phyloP scores from a whole-genome alignment of 2,329 filamentous ascomycete genomes.

The Bimuria novae-zelandiae region DNA sequence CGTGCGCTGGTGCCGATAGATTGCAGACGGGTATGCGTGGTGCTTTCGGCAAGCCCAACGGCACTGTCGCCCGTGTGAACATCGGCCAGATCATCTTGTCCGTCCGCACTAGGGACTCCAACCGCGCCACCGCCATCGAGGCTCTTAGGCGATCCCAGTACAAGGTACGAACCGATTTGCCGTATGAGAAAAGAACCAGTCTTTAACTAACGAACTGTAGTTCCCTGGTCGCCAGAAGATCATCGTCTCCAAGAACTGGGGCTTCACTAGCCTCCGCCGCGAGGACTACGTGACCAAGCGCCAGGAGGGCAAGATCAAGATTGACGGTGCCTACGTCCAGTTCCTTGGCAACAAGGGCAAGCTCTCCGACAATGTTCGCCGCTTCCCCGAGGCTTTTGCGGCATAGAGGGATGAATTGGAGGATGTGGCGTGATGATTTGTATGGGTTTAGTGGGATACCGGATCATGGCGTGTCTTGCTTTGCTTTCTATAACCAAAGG shows the following conservation, averaged over 20 bases:
- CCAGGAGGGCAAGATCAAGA: slow-evolving; percentile 89
- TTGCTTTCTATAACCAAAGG: slow-evolving; percentile 30
- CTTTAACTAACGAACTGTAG: slow-evolving; percentile 23
- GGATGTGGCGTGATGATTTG: slow-evolving; percentile 32
- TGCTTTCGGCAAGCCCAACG: slow-evolving; percentile 99
- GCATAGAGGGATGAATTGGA: slow-evolving; percentile 31
- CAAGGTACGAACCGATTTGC: slow-evolving; percentile 61
- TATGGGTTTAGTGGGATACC: slow-evolving; percentile 42
- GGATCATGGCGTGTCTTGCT: slow-evolving; percentile 44
- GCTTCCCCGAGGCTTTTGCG: slow-evolving; percentile 91
- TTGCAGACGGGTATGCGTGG: slow-evolving; percentile 99
- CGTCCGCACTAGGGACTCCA: slow-evolving; percentile 93
- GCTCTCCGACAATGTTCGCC: slow-evolving; percentile 83
- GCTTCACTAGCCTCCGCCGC: slow-evolving; percentile 96
- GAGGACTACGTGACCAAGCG: slow-evolving; percentile 98
- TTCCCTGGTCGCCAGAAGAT: slow-evolving; percentile 99
- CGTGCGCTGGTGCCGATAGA: slow-evolving; percentile 99
- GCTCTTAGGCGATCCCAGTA: slow-evolving; percentile 99
- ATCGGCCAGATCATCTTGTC: slow-evolving; percentile 99
- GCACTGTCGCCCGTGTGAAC: slow-evolving; percentile 98
- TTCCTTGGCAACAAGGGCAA: slow-evolving; percentile 95
- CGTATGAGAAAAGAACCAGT: not conserved
- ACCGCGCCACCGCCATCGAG: slow-evolving; percentile 93
- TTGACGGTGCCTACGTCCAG: slow-evolving; percentile 99
- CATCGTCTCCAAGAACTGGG: slow-evolving; percentile 99